phyloP scores from a whole-genome alignment of 768 basidiomycete species.

The Dioszegia crocea region DNA sequence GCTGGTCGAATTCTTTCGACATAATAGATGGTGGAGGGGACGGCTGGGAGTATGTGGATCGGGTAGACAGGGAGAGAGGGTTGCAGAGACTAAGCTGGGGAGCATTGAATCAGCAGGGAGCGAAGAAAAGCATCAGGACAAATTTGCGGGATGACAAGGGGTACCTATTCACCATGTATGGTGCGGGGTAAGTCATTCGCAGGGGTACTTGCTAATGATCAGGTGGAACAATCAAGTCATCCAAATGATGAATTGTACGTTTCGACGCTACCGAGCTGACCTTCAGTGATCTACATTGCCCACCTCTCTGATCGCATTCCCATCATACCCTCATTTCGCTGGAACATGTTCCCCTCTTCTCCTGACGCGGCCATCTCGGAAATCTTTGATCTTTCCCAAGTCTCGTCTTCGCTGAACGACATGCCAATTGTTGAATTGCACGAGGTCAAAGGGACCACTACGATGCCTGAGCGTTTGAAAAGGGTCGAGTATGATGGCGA shows the following conservation, averaged over 20 bases:
- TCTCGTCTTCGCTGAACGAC: conserved; percentile 11
- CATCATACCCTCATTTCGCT: conserved; percentile 15
- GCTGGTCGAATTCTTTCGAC: neutral
- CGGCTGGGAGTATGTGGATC: conserved; percentile 10
- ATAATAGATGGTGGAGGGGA: neutral
- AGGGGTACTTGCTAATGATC: neutral
- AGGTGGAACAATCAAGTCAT: conserved; percentile 19
- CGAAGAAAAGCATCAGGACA: conserved; percentile 6
- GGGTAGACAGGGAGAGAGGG: neutral
- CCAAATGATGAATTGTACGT: conserved; percentile 16
- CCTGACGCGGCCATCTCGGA: conserved; percentile 13
- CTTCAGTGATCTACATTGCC: conserved; percentile 18
- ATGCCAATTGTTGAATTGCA: conserved; percentile 17
- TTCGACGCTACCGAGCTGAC: neutral
- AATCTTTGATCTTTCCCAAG: conserved; percentile 13
- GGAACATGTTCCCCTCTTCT: neutral
- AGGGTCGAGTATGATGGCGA: conserved; percentile 13
- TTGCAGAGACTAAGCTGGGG: conserved; percentile 8
- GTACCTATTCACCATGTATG: conserved; percentile 6
- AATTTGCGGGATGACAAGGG: conserved; percentile 15
- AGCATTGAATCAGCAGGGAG: conserved; percentile 12
- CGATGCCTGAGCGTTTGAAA: conserved; percentile 8
- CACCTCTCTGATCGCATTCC: conserved; percentile 14
- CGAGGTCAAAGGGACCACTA: conserved; percentile 12
- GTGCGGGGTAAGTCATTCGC: conserved; percentile 6